Conservation (phyloP, 2,329 filamentous ascomycete genomes). For the Dothiorella sarmentorum region DNA sequence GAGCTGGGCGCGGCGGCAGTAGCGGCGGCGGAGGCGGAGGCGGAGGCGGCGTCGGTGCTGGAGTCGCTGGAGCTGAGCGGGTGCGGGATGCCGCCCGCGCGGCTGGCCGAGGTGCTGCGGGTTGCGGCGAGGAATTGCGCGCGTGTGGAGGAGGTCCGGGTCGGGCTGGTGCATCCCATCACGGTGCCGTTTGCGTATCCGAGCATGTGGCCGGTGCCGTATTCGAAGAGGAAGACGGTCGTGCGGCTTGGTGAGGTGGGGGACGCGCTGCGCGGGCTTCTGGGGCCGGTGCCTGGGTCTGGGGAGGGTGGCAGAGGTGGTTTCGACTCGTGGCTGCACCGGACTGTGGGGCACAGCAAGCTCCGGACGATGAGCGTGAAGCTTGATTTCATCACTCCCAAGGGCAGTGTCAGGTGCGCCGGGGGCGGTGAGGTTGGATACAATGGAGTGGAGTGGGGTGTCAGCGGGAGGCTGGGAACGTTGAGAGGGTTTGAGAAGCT, state of each 20-base stretch:
- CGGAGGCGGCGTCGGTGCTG: not conserved
- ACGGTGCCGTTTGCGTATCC: too few species aligned
- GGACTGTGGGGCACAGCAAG: not conserved
- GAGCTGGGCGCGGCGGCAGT: not conserved
- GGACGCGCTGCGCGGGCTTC: not conserved
- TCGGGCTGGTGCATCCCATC: not conserved
- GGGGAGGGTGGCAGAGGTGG: not conserved
- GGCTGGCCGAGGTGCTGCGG: not conserved
- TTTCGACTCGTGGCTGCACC: too few species aligned
- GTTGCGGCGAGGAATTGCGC: not conserved
- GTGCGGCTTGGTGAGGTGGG: not conserved
- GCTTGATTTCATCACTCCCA: not conserved
- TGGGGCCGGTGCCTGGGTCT: not conserved
- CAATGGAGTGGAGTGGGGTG: not conserved
- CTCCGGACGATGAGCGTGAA: not conserved
- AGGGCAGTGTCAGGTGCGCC: not conserved
- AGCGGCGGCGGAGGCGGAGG: not conserved
- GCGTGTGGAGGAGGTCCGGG: not conserved
- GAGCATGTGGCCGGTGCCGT: too few species aligned
- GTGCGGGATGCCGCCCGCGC: not conserved
- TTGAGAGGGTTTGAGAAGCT: not conserved
- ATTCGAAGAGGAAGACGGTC: not conserved
- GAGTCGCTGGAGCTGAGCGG: not conserved
- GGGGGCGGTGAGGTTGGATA: not conserved
- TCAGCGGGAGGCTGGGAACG: not conserved